These are phyloP conservation scores for Cryptosporidium canis DNA, from an alignment of 169 alveolate species.

Conservation along the genomic window DNA sequence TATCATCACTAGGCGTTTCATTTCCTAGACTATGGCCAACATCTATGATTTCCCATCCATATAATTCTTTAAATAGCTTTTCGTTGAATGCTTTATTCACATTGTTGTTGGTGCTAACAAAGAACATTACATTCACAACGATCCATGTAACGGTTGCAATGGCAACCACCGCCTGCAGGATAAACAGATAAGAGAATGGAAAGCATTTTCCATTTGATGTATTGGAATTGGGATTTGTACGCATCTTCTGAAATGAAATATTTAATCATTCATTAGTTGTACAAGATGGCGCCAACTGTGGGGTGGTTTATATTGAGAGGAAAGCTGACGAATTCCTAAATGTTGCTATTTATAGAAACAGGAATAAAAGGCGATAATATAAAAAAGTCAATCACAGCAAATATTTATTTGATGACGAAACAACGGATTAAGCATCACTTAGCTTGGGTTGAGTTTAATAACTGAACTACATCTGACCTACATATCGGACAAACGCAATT, in stretches of 20 bases:
- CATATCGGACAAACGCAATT: constrained; percentile 71
- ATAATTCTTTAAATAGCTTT: constrained; percentile 37
- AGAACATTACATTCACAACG: constrained; percentile 38
- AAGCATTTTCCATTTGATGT: constrained; percentile 19
- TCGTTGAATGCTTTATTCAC: constrained; percentile 7
- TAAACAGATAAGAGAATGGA: constrained; percentile 17
- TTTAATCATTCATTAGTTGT: not conserved
- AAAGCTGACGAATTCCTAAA: not conserved
- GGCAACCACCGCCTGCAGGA: constrained; percentile 41
- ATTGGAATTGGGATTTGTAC: not conserved
- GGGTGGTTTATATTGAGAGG: not conserved
- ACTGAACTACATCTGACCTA: constrained; percentile 53
- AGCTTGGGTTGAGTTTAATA: constrained; percentile 12
- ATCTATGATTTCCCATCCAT: constrained; percentile 52
- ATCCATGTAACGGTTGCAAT: constrained; percentile 52
- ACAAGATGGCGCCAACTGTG: not conserved
- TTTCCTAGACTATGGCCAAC: not conserved
- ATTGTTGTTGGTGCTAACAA: constrained; percentile 30
- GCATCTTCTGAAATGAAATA: not conserved
- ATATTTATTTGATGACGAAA: not conserved
- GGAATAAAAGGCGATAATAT: not conserved
- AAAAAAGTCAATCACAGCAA: not conserved
- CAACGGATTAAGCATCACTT: not conserved
- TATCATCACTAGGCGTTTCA: not conserved
- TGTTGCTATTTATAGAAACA: not conserved